Base-by-base conservation (phyloP, 495 filamentous ascomycete genomes). In the Xylona heveae region DNA sequence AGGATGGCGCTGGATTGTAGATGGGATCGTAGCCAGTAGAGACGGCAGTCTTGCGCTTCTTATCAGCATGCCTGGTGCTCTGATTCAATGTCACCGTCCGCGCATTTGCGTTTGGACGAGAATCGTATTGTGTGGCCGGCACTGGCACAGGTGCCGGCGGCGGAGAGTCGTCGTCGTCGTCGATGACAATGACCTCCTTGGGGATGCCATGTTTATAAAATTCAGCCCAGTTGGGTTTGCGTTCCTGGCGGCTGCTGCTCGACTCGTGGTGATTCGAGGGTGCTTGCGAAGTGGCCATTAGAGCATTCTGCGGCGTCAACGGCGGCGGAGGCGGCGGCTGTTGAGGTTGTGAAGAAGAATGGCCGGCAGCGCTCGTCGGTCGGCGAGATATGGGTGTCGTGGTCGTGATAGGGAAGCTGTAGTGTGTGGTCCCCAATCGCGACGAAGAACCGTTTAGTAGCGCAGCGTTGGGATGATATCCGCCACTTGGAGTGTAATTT, bases 171-270 rank as follows among this genome's bases (percentile, higher is more conserved):
- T 30, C 70, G n/a, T 77, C 72, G 54, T 93, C 85, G 43, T 92
- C 78, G 49, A 95, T 95, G 38, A 93, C 73, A 47, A 95, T 93
- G 48, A 95, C 67, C 53, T 93, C 84, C 47, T 84, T 78, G 9
- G 85, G 85, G 10, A 85, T 52, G 13, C 85, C 85, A 53, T 93
- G 90, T 49, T 78, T 79, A 52, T 92, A 95, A 48, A 91, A 95
- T 37, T 71, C 66, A 20, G 66, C 55, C 85, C 85, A 95, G 57
- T 95, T 71, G 36, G 78, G 74, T 38, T 64, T 61, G 40, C 68
- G 59, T n/a, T 64, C 62, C 29, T 65, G 58, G 57, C 38, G 73
- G 70, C 28, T 64, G 41, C 23, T 43, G 38, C 13, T 20, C 37
- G 13, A 42, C 36, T 34, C 31, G 31, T 36, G 43, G 42, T 23